Evolutionary conservation across 1,284 basidiomycete genomes (phyloP).

Genomic region (Anthracocystis panici-leucophaei): DNA sequence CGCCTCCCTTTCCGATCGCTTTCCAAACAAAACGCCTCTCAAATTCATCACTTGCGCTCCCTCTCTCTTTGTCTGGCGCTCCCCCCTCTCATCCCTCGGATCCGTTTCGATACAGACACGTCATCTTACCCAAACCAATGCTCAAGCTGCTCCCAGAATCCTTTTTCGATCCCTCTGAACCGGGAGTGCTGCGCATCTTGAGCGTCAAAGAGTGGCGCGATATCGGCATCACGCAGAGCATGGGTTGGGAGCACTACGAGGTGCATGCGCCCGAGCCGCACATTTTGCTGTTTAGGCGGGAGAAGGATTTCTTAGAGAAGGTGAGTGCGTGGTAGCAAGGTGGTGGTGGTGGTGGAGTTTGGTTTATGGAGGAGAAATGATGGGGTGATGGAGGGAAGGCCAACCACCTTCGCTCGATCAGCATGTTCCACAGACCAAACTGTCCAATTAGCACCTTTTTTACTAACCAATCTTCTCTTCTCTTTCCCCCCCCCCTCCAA

Average conservation of each 20-base stretch:
- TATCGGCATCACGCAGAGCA: conserved; percentile 93
- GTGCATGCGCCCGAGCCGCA: conserved; percentile 78
- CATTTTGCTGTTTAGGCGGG: conserved; percentile 72
- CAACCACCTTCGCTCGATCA: too few relatives aligned
- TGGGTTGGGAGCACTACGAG: conserved; percentile 98
- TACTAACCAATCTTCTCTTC: too few relatives aligned
- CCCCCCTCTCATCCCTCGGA: too few relatives aligned
- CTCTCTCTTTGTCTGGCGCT: neutral
- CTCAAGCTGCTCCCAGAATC: conserved; percentile 66
- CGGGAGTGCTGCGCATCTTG: conserved; percentile 83
- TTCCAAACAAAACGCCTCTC: neutral
- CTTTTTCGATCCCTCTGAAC: conserved; percentile 77
- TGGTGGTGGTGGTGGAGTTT: too few relatives aligned
- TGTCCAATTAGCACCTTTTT: too few relatives aligned
- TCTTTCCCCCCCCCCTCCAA: too few relatives aligned
- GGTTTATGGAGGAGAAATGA: too few relatives aligned
- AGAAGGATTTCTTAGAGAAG: conserved; percentile 70
- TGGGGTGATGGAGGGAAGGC: too few relatives aligned
- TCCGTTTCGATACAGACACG: conserved; percentile 53
- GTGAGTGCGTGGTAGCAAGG: too few relatives aligned
- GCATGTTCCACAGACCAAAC: too few relatives aligned
- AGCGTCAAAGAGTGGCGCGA: conserved; percentile 91
- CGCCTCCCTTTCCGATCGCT: too few relatives aligned
- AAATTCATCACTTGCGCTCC: neutral
- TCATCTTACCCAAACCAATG: conserved; percentile 69